Base-by-base conservation (phyloP, 2,329 filamentous ascomycete genomes). In the Neocatenulostroma microsporum region DNA sequence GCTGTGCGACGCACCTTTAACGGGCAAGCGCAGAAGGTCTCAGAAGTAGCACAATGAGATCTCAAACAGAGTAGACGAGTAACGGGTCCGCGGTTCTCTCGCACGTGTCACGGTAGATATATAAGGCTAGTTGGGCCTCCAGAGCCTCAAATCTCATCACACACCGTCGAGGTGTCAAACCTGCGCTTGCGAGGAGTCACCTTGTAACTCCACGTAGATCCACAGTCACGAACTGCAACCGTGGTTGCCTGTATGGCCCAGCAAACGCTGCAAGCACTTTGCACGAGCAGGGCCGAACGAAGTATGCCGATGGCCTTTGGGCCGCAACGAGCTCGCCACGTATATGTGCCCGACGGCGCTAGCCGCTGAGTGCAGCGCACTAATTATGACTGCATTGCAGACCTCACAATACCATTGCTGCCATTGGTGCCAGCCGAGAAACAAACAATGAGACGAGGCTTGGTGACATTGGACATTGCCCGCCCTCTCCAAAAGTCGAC, bases 311-410 rank as follows among this genome's bases (percentile, higher is more conserved):
- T 27, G 13, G 23, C n/a, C 25, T n/a, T 35, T 35, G 33, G 33
- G 33, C 33, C 20, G 36, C 36, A 36, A 23, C 21, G 20, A 30
- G 26, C 18, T 19, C 25, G 39, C 34, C 39, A 41, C 39, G 34
- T 41, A 28, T 17, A n/a, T 26, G 38, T n/a, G n/a, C n/a, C 34
- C 39, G 34, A 41, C 37, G 29, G 15, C 39, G 34, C 39, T 41
- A 40, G 23, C 12, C 38, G n/a, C n/a, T n/a, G n/a, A n/a, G n/a
- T 37, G 38, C 38, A 37, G n/a, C 25, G 39, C 29, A 30, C 30
- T 29, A 23, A 8, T n/a, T n/a, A 13, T 14, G 10, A 14, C 9
- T 15, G 14, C 5, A 29, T 9, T 9, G 9, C 26, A 13, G 9
- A 13, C 12, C 15, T 30, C 15, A 10, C 21, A 15, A 19, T 30